Conservation (phyloP, 1,284 basidiomycete species). For the Sphaerobolus stellatus region DNA sequence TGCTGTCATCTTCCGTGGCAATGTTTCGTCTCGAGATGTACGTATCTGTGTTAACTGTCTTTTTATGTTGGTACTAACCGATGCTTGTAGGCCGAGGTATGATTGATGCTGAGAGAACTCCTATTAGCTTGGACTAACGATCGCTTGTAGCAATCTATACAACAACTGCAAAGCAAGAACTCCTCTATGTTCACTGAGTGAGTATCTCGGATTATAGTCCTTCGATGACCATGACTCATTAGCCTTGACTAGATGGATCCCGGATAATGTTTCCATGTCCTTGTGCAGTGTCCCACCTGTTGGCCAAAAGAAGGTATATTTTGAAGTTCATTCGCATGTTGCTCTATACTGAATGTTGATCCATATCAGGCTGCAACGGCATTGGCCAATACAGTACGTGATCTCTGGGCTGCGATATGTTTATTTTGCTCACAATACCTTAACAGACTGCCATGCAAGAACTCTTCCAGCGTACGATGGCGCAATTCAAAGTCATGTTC, state of each 20-base stretch:
- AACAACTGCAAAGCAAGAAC: conserved; percentile 68
- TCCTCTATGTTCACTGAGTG: conserved; percentile 78
- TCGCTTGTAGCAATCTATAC: conserved; percentile 41
- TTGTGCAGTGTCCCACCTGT: conserved; percentile 83
- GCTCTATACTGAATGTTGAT: not conserved
- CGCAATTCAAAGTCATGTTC: conserved; percentile 79
- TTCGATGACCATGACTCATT: conserved; percentile 14
- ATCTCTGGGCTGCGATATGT: not conserved
- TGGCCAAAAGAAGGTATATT: conserved; percentile 65
- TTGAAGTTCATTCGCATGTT: conserved; percentile 2
- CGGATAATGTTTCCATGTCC: conserved; percentile 79
- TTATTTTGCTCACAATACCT: not conserved
- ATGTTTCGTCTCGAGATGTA: conserved; percentile 78
- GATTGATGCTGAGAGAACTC: conserved; percentile 31
- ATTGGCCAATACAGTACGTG: conserved; percentile 68
- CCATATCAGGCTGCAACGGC: conserved; percentile 64
- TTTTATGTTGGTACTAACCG: conserved; percentile 34
- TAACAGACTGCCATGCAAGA: conserved; percentile 77
- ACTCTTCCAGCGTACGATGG: conserved; percentile 79
- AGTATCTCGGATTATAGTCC: conserved; percentile 25
- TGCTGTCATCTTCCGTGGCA: conserved; percentile 85
- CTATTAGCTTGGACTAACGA: conserved; percentile 9
- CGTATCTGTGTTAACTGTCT: conserved; percentile 28
- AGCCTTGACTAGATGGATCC: conserved; percentile 64
- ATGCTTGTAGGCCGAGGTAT: conserved; percentile 52